Conservation (phyloP, 805 yeast species). For the Starmerella potacharoeniae region DNA sequence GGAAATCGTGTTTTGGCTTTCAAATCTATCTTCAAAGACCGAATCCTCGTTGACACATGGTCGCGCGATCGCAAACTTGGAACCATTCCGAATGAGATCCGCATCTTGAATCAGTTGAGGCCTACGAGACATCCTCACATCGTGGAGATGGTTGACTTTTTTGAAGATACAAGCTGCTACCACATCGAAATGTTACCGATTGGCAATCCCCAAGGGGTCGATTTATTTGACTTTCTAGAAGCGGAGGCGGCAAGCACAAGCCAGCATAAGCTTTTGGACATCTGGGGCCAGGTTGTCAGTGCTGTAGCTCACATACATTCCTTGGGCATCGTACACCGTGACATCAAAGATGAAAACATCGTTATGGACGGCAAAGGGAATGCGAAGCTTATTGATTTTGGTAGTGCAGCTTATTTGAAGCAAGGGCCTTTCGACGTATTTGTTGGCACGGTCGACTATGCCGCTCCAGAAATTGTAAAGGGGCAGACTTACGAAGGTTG, state of each 20-base stretch:
- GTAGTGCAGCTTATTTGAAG: slow-evolving; percentile 80
- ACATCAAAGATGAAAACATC: slow-evolving; percentile 88
- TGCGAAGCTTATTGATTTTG: slow-evolving; percentile 84
- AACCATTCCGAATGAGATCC: slow-evolving; percentile 92
- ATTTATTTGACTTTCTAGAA: slow-evolving; percentile 85
- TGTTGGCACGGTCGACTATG: slow-evolving; percentile 95
- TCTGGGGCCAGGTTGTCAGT: slow-evolving; percentile 50
- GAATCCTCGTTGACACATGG: slow-evolving; percentile 95
- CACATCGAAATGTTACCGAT: slow-evolving; percentile 87
- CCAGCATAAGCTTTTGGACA: slow-evolving; percentile 1
- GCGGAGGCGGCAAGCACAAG: background rate
- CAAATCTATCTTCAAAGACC: slow-evolving; percentile 81
- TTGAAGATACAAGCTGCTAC: slow-evolving; percentile 82
- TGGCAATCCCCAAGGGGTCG: slow-evolving; percentile 74
- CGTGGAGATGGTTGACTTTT: slow-evolving; percentile 74
- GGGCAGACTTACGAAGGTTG: slow-evolving; percentile 86
- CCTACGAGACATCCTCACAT: slow-evolving; percentile 77
- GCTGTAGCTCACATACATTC: slow-evolving; percentile 70
- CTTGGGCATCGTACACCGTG: slow-evolving; percentile 85
- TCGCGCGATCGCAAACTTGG: slow-evolving; percentile 84
- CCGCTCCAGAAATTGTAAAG: slow-evolving; percentile 88
- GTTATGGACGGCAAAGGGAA: slow-evolving; percentile 68
- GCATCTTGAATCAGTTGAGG: slow-evolving; percentile 67
- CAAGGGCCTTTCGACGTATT: slow-evolving; percentile 96
- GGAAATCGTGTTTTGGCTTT: slow-evolving; percentile 55